Evolutionary conservation across 345 rosid genomes (phyloP).

Genomic region (Cardamine chenopodiifolia): DNA sequence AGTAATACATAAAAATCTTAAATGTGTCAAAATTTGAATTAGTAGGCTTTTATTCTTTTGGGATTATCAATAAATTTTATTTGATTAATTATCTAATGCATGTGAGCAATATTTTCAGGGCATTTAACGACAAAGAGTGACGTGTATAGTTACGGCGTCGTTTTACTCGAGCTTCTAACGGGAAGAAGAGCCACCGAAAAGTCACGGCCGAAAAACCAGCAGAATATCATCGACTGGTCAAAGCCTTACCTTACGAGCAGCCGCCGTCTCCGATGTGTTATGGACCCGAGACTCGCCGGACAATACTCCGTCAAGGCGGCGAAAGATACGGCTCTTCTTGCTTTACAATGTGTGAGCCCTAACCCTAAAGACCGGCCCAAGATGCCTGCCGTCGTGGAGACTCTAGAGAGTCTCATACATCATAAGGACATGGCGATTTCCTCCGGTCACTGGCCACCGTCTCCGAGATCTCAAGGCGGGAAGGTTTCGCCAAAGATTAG

Average conservation of each 20-base stretch:
- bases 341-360: constrained; percentile 69
- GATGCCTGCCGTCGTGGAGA: constrained; percentile 66
- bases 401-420: constrained; percentile 60
- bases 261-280: constrained; percentile 64
- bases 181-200: constrained; percentile 86
- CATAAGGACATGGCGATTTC: constrained; percentile 82
- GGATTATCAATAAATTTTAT: neutral
- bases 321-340: constrained; percentile 65
- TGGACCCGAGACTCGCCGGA: constrained; percentile 77
- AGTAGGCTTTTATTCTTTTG: neutral
- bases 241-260: constrained; percentile 75
- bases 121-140: constrained; percentile 91
- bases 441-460: constrained; percentile 67
- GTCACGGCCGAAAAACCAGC: constrained; percentile 67
- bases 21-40: no score
- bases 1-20: no score
- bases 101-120: constrained; percentile 50
- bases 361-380: constrained; percentile 90
- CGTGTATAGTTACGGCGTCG: constrained; percentile 90
- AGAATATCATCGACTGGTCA: constrained; percentile 80
- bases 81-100: constrained; percentile 4
- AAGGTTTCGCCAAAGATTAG: constrained; percentile 46
- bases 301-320: constrained; percentile 93
- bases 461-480: constrained; percentile 39
- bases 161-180: constrained; percentile 75